phyloP scores from a whole-genome alignment of 2,329 filamentous ascomycete species.

The Aureobasidium sp. region DNA sequence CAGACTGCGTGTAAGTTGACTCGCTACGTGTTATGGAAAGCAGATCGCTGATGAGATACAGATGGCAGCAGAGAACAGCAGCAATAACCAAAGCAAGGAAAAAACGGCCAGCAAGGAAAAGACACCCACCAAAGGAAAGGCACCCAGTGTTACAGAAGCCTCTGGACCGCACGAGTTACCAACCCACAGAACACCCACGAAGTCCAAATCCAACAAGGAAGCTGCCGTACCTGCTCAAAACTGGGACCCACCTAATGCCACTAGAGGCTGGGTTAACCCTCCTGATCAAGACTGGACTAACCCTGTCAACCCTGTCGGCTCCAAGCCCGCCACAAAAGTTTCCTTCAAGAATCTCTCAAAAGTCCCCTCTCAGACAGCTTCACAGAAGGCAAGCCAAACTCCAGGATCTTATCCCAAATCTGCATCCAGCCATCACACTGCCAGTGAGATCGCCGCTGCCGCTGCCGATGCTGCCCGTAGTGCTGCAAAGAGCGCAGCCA shows the following conservation, averaged over 20 bases:
- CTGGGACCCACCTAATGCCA: background rate
- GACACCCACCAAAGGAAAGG: too few species aligned
- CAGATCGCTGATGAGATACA: background rate
- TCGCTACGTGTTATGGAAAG: too few species aligned
- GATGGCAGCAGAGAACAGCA: background rate
- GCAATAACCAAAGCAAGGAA: background rate
- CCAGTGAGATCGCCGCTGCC: background rate
- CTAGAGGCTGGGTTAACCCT: background rate
- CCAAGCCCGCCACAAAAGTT: background rate
- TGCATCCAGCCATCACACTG: background rate
- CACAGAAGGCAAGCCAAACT: background rate
- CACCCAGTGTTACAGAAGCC: background rate
- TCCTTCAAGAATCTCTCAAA: background rate
- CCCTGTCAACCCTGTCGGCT: too few species aligned
- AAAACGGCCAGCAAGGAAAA: too few species aligned
- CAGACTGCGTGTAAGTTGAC: background rate
- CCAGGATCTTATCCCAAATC: background rate
- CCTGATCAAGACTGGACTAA: background rate
- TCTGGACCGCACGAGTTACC: too few species aligned
- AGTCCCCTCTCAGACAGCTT: constrained; percentile 1
- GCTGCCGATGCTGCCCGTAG: background rate
- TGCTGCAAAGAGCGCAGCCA: background rate
- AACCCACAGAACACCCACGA: background rate
- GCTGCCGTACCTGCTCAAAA: background rate
- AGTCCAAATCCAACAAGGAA: background rate